A percentile compares a stretch with the other conserved stretches of the same genome.
phyloP scores from a whole-genome alignment of 805 yeast genomes.

The Schizosaccharomyces cryophilus region DNA sequence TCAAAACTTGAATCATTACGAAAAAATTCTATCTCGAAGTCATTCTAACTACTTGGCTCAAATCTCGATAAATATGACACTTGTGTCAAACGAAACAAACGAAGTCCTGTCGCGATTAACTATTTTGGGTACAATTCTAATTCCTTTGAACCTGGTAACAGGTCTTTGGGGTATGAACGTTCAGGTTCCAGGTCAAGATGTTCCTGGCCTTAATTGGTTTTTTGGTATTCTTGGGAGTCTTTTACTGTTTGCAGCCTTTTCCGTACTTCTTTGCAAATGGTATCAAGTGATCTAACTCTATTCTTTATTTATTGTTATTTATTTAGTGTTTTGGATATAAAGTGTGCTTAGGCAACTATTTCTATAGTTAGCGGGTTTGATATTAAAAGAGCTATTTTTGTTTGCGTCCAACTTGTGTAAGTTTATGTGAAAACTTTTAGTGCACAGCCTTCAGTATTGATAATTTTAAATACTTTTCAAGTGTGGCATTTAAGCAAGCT shows the following conservation, averaged over 20 bases:
- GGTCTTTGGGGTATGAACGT: constrained; percentile 99
- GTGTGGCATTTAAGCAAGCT: too few relatives aligned
- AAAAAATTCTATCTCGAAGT: constrained; percentile 75
- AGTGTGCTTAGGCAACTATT: too few relatives aligned
- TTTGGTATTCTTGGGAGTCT: constrained; percentile 15
- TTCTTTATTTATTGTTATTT: background rate
- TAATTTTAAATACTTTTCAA: too few relatives aligned
- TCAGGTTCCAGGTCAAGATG: constrained; percentile 73
- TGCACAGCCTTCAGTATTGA: too few relatives aligned
- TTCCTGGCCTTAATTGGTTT: constrained; percentile 41
- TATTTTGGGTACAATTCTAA: constrained; percentile 62
- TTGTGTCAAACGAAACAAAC: constrained; percentile 80
- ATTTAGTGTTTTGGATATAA: background rate
- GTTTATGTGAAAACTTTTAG: too few relatives aligned
- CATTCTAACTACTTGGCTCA: constrained; percentile 93
- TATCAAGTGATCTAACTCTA: background rate
- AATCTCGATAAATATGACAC: constrained; percentile 91
- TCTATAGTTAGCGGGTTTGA: too few relatives aligned
- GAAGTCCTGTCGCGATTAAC: constrained; percentile 2
- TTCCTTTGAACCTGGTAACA: constrained; percentile 85
- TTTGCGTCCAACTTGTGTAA: too few relatives aligned
- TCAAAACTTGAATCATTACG: constrained; percentile 80
- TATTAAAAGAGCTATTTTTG: too few relatives aligned
- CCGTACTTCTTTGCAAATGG: constrained; percentile 1
- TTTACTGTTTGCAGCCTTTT: background rate